A percentile compares a stretch with the other conserved stretches of the same genome.
Evolutionary conservation across 305 asterid species (phyloP).

Genomic region (Fraxinus latifolia): DNA sequence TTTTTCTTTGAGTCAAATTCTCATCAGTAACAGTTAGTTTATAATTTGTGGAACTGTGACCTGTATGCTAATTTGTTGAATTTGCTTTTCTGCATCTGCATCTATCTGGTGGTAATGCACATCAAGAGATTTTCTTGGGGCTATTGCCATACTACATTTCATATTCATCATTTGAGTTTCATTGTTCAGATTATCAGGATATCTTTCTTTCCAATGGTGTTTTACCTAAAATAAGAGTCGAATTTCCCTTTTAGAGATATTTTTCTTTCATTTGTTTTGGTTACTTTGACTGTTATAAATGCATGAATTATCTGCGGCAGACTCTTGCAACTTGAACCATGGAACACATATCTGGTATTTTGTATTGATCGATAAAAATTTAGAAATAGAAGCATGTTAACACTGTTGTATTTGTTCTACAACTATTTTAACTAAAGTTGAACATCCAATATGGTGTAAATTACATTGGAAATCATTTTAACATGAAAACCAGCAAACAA

Average conservation of each 20-base stretch:
- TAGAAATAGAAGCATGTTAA: not conserved
- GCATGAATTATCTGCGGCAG: not conserved
- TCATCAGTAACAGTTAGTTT: not conserved
- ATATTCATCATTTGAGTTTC: not conserved
- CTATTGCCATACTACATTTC: not conserved
- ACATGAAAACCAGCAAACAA: not conserved
- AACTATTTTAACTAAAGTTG: not conserved
- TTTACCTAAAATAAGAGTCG: not conserved
- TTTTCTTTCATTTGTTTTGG: not conserved
- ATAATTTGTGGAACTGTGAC: not conserved
- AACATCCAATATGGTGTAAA: not conserved
- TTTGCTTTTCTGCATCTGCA: not conserved
- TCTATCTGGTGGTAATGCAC: not conserved
- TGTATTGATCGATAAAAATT: not conserved
- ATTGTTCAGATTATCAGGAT: not conserved
- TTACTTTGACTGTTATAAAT: not conserved
- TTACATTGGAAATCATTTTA: not conserved
- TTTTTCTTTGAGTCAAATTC: not conserved
- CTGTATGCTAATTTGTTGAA: not conserved
- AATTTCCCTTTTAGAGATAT: not conserved
- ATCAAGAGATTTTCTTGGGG: not conserved
- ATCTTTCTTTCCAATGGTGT: not conserved
- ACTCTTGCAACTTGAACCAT: not conserved
- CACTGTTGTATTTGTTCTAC: not conserved
- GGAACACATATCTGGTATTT: not conserved